phyloP scores from a whole-genome alignment of 2,329 filamentous ascomycete species.

The Aureobasidium sp. region DNA sequence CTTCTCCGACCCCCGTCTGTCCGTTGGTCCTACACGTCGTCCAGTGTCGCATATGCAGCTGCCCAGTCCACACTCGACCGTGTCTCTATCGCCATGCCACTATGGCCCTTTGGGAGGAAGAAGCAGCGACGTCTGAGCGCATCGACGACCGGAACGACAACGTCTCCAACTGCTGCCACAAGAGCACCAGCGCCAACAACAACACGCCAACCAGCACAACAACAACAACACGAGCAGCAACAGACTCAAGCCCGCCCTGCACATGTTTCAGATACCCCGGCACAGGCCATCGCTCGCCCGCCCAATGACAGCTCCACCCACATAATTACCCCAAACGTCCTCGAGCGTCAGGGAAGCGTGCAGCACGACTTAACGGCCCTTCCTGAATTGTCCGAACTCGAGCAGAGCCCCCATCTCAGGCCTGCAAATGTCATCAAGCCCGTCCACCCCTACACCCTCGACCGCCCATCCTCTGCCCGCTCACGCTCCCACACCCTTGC shows the following conservation, averaged over 20 bases:
- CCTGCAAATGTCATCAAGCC: conserved; percentile 31
- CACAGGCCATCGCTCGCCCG: not conserved
- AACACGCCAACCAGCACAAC: not conserved
- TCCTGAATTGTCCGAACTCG: conserved; percentile 30
- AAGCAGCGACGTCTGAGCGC: conserved; percentile 50
- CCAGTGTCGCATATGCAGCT: conserved; percentile 4
- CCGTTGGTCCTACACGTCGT: not conserved
- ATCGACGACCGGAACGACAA: not conserved
- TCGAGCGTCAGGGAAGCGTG: conserved; percentile 22
- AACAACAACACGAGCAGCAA: not conserved
- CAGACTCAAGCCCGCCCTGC: not conserved
- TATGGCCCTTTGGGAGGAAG: conserved; percentile 71
- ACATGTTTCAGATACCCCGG: conserved; percentile 8
- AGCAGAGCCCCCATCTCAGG: conserved; percentile 40
- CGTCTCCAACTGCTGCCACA: not conserved
- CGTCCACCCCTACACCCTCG: conserved; percentile 37
- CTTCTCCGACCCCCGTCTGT: not conserved
- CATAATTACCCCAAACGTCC: not conserved
- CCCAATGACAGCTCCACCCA: not conserved
- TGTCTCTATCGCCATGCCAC: conserved; percentile 41
- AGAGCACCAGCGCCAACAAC: not conserved
- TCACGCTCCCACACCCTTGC: not conserved
- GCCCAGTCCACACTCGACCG: conserved; percentile 28
- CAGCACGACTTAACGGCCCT: conserved; percentile 37
- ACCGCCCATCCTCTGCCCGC: conserved; percentile 3